Evolutionary conservation across 495 filamentous ascomycete species (phyloP).

Genomic region (Friedmanniomyces simplex): DNA sequence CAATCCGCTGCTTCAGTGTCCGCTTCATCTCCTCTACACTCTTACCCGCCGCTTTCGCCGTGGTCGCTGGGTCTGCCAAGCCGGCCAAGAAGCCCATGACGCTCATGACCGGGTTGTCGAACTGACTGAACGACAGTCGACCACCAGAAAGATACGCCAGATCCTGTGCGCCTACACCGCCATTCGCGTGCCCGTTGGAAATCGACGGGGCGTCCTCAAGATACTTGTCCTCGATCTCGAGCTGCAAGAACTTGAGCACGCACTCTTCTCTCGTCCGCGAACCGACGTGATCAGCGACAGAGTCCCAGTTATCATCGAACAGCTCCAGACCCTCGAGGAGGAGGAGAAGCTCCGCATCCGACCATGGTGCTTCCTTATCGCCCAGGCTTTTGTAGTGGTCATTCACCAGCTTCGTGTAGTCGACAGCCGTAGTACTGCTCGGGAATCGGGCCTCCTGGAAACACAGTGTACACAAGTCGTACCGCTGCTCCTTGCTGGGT

Average conservation of each 20-base stretch:
- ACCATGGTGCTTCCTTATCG: constrained; percentile 79
- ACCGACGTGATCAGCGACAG: constrained; percentile 81
- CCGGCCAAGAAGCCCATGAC: constrained; percentile 87
- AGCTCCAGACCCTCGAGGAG: constrained; percentile 83
- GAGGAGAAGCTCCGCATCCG: constrained; percentile 72
- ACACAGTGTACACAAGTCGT: constrained; percentile 82
- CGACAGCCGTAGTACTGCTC: constrained; percentile 53
- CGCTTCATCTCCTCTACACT: constrained; percentile 76
- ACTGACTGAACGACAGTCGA: constrained; percentile 72
- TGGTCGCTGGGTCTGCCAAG: constrained; percentile 75
- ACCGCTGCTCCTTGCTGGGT: constrained; percentile 51
- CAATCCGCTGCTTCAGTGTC: constrained; percentile 60
- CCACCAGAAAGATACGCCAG: constrained; percentile 55
- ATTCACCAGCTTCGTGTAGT: constrained; percentile 84
- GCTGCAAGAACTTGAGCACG: constrained; percentile 84
- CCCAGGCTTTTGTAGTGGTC: constrained; percentile 59
- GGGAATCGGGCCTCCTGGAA: constrained; percentile 74
- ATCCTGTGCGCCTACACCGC: constrained; percentile 39
- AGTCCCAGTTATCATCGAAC: constrained; percentile 82
- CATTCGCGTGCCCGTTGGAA: constrained; percentile 30
- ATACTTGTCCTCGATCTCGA: constrained; percentile 36
- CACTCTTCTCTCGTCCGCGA: constrained; percentile 92
- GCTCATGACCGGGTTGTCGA: constrained; percentile 90
- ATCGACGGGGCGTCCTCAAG: constrained; percentile 40
- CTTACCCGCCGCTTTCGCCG: constrained; percentile 76